Base-by-base conservation (phyloP, 1,284 basidiomycete species). In the Marasmius oreades region DNA sequence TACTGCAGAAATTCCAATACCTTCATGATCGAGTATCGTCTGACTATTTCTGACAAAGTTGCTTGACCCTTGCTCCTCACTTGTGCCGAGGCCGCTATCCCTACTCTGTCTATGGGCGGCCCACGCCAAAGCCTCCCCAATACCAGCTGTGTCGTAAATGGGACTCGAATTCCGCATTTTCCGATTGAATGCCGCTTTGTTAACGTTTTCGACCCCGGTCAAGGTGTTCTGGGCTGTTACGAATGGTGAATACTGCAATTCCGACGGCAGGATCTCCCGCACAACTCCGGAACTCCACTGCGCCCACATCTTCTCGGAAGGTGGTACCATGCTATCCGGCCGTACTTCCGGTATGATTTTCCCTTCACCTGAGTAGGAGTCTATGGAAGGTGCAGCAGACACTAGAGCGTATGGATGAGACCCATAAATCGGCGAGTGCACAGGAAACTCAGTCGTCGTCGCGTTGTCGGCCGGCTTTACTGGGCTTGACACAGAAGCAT, bases 181-280 rank as follows among this genome's bases (percentile, higher is more conserved):
- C 4, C 33, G 36, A 28, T 56, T 53, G 7, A 50, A 24, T 1
- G 55, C 61, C 7, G 14, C 24, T n/a, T 50, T 50, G 16, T 50
- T 26, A 34, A 48, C 51, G 22, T 60, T 57, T n/a, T 51, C 55
- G 12, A 60, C 60, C 12, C 46, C 53, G 22, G 43, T 36, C 28
- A 61, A 61, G 20, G n/a, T n/a, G n/a, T 51, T 52, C 22, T 50
- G 54, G 16, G 55, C 59, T 3, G 59, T 51, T 44, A 73, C 65
- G 58, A 73, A 78, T 1, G 82, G 82, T 23, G 82, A 84, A 60
- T 84, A 84, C 50, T 75, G 72, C 23, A 84, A 69, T 50, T 84
- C 80, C 8, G 71, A 72, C 0, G 80, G 76, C 28, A 77, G 63
- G 48, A 85, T 68, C 63, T 83, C 81, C 42, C 78, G 73, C n/a